These are phyloP conservation scores for Breynia disticha DNA, from an alignment of 441 rosid species.

Conservation along the genomic window DNA sequence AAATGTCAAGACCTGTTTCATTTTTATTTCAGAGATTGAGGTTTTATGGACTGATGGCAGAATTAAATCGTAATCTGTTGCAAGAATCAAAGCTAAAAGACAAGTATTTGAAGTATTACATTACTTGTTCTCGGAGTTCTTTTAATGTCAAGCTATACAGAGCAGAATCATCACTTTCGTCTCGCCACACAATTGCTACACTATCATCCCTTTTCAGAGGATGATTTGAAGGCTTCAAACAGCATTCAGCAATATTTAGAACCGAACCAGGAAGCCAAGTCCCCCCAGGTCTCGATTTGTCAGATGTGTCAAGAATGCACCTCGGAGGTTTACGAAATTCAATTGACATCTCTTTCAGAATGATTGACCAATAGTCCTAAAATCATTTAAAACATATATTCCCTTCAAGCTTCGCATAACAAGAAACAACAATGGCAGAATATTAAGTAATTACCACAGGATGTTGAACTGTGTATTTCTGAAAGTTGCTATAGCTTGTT, in stretches of 20 bases:
- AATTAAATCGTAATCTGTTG: background rate
- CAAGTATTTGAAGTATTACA: conserved; percentile 29
- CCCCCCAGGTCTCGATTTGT: conserved; percentile 44
- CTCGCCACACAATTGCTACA: conserved; percentile 66
- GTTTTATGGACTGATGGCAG: too few species aligned
- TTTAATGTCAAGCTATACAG: conserved; percentile 44
- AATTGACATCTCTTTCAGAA: conserved; percentile 57
- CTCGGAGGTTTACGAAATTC: conserved; percentile 46
- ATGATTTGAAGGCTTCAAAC: conserved; percentile 44
- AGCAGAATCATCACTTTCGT: conserved; percentile 48
- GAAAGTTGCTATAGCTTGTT: conserved; percentile 50
- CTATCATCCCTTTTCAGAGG: conserved; percentile 42
- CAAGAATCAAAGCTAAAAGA: background rate
- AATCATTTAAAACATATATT: background rate
- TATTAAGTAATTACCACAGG: conserved; percentile 41
- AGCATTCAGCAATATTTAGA: conserved; percentile 68
- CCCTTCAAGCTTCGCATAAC: background rate
- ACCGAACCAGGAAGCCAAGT: conserved; percentile 70
- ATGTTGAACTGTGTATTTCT: conserved; percentile 49
- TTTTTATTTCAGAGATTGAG: background rate
- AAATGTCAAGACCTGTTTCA: background rate
- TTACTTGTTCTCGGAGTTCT: conserved; percentile 65
- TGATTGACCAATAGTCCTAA: conserved; percentile 62
- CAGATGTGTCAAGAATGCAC: conserved; percentile 45
- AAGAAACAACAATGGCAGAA: background rate